Conservation (phyloP, 2,329 filamentous ascomycete genomes). For the Lachnellula subtilissima region DNA sequence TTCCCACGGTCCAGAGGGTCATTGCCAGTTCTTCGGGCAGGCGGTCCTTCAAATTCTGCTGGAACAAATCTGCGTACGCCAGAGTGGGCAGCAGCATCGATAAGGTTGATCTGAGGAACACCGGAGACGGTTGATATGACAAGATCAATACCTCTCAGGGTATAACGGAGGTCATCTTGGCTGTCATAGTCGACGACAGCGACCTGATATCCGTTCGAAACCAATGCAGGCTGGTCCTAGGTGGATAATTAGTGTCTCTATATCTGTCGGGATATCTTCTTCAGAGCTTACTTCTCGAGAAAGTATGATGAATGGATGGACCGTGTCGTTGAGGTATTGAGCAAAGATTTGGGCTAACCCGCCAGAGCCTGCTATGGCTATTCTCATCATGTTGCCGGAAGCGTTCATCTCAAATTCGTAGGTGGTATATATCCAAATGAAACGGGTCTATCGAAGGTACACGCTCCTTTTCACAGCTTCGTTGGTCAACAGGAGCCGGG, state of each 20-base stretch:
- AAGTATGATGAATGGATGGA: slow-evolving; percentile 65
- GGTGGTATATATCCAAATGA: neutral
- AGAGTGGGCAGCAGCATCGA: slow-evolving; percentile 62
- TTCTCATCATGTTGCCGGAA: slow-evolving; percentile 42
- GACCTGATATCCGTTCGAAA: slow-evolving; percentile 53
- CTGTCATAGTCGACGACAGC: slow-evolving; percentile 63
- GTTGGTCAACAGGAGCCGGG: slow-evolving; percentile 6
- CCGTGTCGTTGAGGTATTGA: slow-evolving; percentile 56
- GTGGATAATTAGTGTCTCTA: slow-evolving; percentile 6
- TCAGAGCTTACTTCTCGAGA: slow-evolving; percentile 53
- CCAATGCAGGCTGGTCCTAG: slow-evolving; percentile 35
- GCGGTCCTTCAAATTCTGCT: slow-evolving; percentile 67
- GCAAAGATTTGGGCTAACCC: slow-evolving; percentile 54
- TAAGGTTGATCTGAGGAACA: slow-evolving; percentile 61
- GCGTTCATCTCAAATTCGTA: neutral
- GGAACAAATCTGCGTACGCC: slow-evolving; percentile 67
- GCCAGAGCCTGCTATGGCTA: slow-evolving; percentile 58
- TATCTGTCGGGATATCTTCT: neutral
- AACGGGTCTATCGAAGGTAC: neutral
- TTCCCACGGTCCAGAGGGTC: slow-evolving; percentile 60
- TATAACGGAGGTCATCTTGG: slow-evolving; percentile 53
- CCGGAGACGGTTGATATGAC: slow-evolving; percentile 71
- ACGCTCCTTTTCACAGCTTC: slow-evolving; percentile 4
- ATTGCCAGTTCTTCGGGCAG: slow-evolving; percentile 46
- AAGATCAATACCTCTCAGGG: slow-evolving; percentile 66